A percentile compares a stretch with the other conserved stretches of the same genome.
Conservation (phyloP, 2,329 filamentous ascomycete species). For the Pseudogymnoascus sp. region DNA sequence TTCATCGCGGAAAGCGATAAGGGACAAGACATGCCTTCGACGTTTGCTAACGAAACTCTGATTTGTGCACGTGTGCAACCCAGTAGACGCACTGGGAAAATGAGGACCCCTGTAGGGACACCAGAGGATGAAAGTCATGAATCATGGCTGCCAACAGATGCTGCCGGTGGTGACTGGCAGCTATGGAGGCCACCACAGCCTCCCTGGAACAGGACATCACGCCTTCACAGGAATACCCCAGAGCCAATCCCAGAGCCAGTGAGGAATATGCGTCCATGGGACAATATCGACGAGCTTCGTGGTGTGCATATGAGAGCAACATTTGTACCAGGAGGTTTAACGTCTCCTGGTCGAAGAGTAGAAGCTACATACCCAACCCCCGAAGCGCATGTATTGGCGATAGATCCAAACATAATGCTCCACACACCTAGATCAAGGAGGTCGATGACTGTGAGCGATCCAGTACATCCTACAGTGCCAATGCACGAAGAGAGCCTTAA, state of each 20-base stretch:
- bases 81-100: background rate
- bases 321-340: background rate
- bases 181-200: background rate
- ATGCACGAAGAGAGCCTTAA: background rate
- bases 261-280: background rate
- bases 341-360: background rate
- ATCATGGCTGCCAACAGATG: background rate
- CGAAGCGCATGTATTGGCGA: background rate
- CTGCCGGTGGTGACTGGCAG: background rate
- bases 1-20: background rate
- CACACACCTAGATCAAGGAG: background rate
- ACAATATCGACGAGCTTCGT: background rate
- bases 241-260: background rate
- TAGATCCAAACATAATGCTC: background rate
- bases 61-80: background rate
- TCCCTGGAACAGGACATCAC: background rate
- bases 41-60: background rate
- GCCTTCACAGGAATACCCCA: background rate
- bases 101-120: background rate
- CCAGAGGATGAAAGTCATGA: background rate
- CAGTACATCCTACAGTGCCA: background rate
- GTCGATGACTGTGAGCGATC: conserved; percentile 1
- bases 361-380: background rate
- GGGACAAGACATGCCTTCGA: background rate
- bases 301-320: background rate